Evolutionary conservation across 2,329 filamentous ascomycete species (phyloP).

Genomic region (Chaetomium olivaceum): DNA sequence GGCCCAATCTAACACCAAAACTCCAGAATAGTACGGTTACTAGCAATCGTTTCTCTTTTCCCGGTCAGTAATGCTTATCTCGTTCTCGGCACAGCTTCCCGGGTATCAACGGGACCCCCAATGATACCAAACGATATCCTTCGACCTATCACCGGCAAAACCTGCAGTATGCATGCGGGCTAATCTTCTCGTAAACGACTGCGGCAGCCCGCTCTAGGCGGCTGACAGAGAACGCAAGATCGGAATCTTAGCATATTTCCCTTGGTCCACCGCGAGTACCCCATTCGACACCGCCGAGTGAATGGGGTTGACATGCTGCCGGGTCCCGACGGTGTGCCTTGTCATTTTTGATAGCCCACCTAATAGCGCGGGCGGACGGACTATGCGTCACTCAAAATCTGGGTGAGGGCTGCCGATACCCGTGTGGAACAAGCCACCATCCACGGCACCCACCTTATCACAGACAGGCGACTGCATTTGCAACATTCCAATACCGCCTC

Average conservation of each 20-base stretch:
- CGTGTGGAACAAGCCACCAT: constrained; percentile 12
- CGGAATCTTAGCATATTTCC: not conserved
- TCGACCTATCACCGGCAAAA: not conserved
- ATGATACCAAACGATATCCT: not conserved
- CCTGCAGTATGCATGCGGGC: not conserved
- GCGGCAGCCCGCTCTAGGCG: not conserved
- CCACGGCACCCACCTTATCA: constrained; percentile 2
- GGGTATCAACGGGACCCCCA: not conserved
- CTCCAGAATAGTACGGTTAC: not conserved
- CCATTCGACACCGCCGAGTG: not conserved
- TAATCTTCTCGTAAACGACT: not conserved
- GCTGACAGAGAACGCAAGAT: not conserved
- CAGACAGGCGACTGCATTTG: not conserved
- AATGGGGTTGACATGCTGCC: not conserved
- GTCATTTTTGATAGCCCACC: not conserved
- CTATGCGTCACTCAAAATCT: not conserved
- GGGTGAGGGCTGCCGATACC: constrained; percentile 14
- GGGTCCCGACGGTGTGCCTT: not conserved
- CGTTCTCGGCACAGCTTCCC: not conserved
- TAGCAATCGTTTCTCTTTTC: not conserved
- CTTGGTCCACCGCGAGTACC: not conserved
- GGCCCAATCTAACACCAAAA: no score
- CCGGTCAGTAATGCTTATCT: not conserved
- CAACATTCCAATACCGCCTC: not conserved
- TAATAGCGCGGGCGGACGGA: not conserved